Evolutionary conservation across 169 alveolate genomes (phyloP), one percentile per base, ranked within the genome.

Genomic region (Hepatocystis sp.): DNA sequence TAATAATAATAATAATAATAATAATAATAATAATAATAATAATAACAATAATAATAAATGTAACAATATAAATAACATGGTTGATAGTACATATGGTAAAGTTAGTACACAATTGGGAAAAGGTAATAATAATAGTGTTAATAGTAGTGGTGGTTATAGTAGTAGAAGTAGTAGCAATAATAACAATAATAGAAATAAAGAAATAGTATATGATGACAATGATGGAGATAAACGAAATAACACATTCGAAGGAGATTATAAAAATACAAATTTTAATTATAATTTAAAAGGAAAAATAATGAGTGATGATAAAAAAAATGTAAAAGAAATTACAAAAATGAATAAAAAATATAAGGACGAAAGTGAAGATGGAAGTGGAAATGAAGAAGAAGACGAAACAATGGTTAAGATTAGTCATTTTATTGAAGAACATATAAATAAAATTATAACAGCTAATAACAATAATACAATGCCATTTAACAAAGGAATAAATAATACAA

Each of bases 321-420:
- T 15, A 39, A 19, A 2, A 15, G 25, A 1, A 7, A 46, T 10
- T 44, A 15, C 0, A 39, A 13, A 27, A 76, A 11, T 11, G 40
- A n/a, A 5, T 23, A 25, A 27, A 19, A 44, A 44, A 34, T 2
- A 23, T 34, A 44, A 49, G n/a, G 49, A 47, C 19, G n/a, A 25
- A 17, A 61, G 19, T 0, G 44, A 34, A 34, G 15, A 8, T 0
- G 13, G 23, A 28, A 19, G 23, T 1, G 42, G 17, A 10, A n/a
- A 53, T 0, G 58, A 28, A 28, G 1, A 46, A 7, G 17, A 34
- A 3, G 13, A 30, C 7, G 42, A 23, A 40, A 61, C 28, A 34
- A 63, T 78, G 89, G 55, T 61, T 2, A 47, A 46, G 61, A 61
- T 78, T 4, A 63, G 78, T 47, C 65, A 78, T 15, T 19, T 47